Percentiles rank a stretch among this genome's conserved stretches.
These are phyloP conservation scores for Talaromyces sp. DNA, from an alignment of 2,329 filamentous ascomycete genomes.

Conservation along the genomic window DNA sequence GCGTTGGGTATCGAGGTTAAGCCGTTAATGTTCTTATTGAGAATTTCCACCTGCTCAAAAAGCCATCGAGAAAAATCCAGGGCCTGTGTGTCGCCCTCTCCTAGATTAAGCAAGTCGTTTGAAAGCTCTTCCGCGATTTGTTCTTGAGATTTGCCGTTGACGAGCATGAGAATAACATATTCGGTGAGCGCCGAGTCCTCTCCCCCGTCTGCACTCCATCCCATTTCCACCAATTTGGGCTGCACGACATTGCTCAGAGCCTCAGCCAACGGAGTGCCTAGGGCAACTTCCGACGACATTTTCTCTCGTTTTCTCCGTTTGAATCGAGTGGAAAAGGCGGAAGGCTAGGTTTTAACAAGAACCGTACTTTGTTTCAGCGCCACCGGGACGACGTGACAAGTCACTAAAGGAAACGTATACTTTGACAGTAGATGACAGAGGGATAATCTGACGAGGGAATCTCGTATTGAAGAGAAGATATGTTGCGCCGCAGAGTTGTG, in stretches of 20 bases:
- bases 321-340: background rate
- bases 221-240: constrained; percentile 85
- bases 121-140: constrained; percentile 86
- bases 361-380: background rate
- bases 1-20: constrained; percentile 21
- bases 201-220: constrained; percentile 80
- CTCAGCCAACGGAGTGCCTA: constrained; percentile 77
- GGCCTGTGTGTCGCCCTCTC: constrained; percentile 75
- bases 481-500: background rate
- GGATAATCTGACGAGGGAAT: background rate
- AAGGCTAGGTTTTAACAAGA: background rate
- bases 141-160: constrained; percentile 87
- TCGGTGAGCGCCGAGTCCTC: constrained; percentile 81
- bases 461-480: background rate
- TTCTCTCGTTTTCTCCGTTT: constrained; percentile 3
- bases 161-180: constrained; percentile 96
- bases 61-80: constrained; percentile 85
- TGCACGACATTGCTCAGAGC: constrained; percentile 78
- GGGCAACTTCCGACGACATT: constrained; percentile 73
- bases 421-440: background rate
- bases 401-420: background rate
- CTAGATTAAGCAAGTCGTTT: constrained; percentile 75
- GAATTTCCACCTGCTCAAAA: constrained; percentile 73
- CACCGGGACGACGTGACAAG: background rate
- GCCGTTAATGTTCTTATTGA: constrained; percentile 61